Conservation (phyloP, 2,329 filamentous ascomycete species). For the Exophiala bonariae region DNA sequence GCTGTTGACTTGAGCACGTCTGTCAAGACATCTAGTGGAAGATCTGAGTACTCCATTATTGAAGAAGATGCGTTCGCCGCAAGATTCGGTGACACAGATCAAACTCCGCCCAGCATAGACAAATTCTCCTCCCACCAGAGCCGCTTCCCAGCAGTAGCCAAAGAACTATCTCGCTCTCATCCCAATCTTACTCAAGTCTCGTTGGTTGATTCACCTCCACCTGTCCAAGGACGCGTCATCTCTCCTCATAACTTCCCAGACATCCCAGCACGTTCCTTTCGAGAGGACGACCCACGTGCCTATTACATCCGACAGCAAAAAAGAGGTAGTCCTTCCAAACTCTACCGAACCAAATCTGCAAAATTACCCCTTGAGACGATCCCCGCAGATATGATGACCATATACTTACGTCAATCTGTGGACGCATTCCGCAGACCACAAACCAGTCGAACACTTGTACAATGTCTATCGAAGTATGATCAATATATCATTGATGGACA, state of each 20-base stretch:
- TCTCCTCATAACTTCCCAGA: too few relatives aligned
- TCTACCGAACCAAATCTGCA: constrained; percentile 19
- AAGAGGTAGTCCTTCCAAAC: not conserved
- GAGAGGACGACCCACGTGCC: constrained; percentile 32
- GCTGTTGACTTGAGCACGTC: not conserved
- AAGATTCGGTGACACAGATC: constrained; percentile 2
- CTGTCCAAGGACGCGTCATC: too few relatives aligned
- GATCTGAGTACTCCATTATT: not conserved
- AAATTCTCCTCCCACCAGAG: constrained; percentile 29
- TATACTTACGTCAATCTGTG: constrained; percentile 2
- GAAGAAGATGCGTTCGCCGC: constrained; percentile 8
- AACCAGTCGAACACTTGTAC: not conserved
- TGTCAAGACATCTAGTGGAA: not conserved
- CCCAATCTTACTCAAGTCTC: not conserved
- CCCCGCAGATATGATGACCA: constrained; percentile 4
- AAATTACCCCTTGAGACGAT: constrained; percentile 22
- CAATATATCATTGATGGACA: constrained; percentile 1
- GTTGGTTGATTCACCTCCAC: not conserved
- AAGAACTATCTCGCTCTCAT: constrained; percentile 19
- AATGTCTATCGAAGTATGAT: not conserved
- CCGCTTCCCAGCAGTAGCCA: constrained; percentile 33
- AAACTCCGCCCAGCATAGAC: not conserved
- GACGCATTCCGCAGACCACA: constrained; percentile 1
- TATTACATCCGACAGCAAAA: constrained; percentile 31
- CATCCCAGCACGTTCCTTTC: too few relatives aligned